phyloP scores from a whole-genome alignment of 441 rosid species.

The Jatropha multifida region DNA sequence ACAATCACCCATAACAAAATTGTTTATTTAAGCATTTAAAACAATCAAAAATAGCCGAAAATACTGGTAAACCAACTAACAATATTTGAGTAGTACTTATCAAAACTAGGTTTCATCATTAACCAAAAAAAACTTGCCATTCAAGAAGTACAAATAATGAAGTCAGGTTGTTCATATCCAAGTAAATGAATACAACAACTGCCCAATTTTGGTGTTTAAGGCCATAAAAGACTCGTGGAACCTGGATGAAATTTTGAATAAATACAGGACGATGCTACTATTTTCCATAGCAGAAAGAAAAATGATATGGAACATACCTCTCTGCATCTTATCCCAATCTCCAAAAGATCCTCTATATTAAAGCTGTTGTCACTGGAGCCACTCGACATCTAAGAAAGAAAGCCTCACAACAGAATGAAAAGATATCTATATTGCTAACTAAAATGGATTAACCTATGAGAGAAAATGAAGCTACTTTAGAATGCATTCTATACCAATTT shows the following conservation, averaged over 20 bases:
- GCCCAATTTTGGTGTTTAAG: background rate
- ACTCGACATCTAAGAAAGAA: conserved; percentile 41
- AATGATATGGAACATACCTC: conserved; percentile 40
- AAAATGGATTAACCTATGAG: background rate
- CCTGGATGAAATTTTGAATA: background rate
- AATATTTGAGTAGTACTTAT: background rate
- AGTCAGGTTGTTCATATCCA: background rate
- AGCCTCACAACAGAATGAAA: background rate
- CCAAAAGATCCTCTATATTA: conserved; percentile 56
- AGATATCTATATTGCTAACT: background rate
- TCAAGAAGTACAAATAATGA: background rate
- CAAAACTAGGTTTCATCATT: background rate
- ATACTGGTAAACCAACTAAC: background rate
- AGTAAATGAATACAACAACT: background rate
- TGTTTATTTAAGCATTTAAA: background rate
- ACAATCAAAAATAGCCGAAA: background rate
- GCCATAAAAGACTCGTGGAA: background rate
- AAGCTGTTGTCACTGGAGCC: conserved; percentile 42
- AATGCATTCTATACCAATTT: background rate
- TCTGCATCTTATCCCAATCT: conserved; percentile 56
- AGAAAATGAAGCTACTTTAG: background rate
- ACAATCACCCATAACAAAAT: background rate
- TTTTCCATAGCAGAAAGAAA: background rate
- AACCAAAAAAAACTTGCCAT: background rate
- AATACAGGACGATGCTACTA: background rate